Evolutionary conservation across 768 basidiomycete genomes (phyloP), one percentile per base, ranked within the genome.

Genomic region (Rhizopogon rudus): DNA sequence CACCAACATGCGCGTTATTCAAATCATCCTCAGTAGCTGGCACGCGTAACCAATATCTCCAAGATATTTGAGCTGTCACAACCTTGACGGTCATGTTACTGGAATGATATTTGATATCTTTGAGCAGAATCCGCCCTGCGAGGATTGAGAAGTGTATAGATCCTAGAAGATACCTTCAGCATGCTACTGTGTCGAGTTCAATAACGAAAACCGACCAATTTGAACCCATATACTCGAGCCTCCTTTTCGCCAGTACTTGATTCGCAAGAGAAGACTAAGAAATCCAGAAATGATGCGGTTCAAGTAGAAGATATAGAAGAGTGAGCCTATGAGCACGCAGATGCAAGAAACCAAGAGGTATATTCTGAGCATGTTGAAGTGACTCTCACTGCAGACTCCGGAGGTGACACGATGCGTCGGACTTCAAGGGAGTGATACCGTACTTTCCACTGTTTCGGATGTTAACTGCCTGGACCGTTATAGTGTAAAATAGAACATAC

Each of bases 81-180:
- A 93, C 79, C 58, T 84, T 84, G 43, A 95, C 77, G 17, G 89
- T 91, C 68, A 97, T 89, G 70, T 96, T 98, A 66, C 91, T 88
- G 2, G 93, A 95, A 69, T 96, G 84, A 68, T 98, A 98, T 16
- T 81, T 76, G 33, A 97, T 67, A 66, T 98, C 91, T 73, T 91
- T 93, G 62, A 98, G 77, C 20, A 95, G 79, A 50, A 98, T 84
- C 59, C 94, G 77, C 33, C 96, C 96, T 2, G 89, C 84, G 40
- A 98, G 73, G 9, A 93, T 74, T 2, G 95, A 95, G 68, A 98
- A 82, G 65, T 98, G 94, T 22, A 96, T 79, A n/a, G 93, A 91
- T 20, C 92, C 93, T 94, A 48, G 16, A 39, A 40, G 29, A 20
- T 31, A 39, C 58, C 48, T 51, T 50, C 37, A 54, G 51, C 52